Conservation (phyloP, 345 rosid genomes). For the Linum trigynum region DNA sequence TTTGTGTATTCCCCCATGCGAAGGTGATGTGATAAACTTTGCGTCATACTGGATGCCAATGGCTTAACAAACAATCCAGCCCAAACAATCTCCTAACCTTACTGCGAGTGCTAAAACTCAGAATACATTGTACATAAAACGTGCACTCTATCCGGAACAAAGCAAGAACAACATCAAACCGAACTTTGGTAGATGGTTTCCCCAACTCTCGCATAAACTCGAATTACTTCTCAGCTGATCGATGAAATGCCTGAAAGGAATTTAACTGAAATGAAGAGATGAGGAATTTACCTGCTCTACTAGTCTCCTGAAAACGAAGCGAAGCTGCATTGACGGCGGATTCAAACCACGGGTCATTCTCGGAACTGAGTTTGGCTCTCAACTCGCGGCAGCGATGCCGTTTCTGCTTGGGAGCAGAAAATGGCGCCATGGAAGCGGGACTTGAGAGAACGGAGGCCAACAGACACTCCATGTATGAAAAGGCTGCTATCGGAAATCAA, state of each 20-base stretch:
- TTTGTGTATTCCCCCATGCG: no score
- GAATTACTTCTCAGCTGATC: constrained; percentile 5
- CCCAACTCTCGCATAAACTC: background rate
- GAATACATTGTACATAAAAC: no score
- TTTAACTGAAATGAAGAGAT: background rate
- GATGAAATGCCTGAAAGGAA: constrained; percentile 15
- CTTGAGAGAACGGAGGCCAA: constrained; percentile 11
- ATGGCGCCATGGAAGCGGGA: constrained; percentile 6
- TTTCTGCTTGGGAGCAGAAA: constrained; percentile 12
- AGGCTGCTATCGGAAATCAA: background rate
- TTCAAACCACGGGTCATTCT: constrained; percentile 47
- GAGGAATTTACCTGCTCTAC: constrained; percentile 38
- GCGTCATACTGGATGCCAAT: no score
- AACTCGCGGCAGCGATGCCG: background rate
- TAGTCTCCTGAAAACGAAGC: constrained; percentile 76
- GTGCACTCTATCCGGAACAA: background rate
- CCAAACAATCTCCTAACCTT: no score
- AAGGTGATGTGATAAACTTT: no score
- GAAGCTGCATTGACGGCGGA: constrained; percentile 56
- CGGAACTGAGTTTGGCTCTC: constrained; percentile 40
- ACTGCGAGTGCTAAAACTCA: no score
- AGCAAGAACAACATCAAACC: background rate
- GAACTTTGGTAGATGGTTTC: background rate
- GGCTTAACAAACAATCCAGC: no score
- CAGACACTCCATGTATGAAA: constrained; percentile 19